A percentile compares a stretch with the other conserved stretches of the same genome.
phyloP scores from a whole-genome alignment of 2,329 filamentous ascomycete species.

The Tolypocladium ovalisporum region DNA sequence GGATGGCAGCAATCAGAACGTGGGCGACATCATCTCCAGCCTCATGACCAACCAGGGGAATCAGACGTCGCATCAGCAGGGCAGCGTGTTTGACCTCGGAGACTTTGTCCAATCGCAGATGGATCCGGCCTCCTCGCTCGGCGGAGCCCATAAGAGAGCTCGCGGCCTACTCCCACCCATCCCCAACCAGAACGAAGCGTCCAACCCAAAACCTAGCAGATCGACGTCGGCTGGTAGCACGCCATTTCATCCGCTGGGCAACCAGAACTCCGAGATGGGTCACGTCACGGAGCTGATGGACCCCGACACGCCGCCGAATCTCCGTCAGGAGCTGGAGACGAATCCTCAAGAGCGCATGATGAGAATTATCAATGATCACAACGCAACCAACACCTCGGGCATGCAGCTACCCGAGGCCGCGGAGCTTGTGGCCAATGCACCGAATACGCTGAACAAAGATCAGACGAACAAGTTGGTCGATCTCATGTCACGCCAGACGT shows the following conservation, averaged over 20 bases:
- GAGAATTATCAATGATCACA: slow-evolving; percentile 54
- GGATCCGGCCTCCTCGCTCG: slow-evolving; percentile 23
- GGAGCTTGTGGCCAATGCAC: slow-evolving; percentile 40
- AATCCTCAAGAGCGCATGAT: slow-evolving; percentile 53
- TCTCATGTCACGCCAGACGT: slow-evolving; percentile 42
- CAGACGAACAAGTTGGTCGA: slow-evolving; percentile 48
- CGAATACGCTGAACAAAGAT: slow-evolving; percentile 43
- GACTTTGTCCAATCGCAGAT: slow-evolving; percentile 43
- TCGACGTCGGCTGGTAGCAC: slow-evolving; percentile 17
- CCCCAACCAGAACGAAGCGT: slow-evolving; percentile 24
- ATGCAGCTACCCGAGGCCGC: slow-evolving; percentile 41
- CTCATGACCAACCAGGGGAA: slow-evolving; percentile 51
- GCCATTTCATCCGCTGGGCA: slow-evolving; percentile 12
- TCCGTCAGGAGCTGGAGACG: slow-evolving; percentile 45
- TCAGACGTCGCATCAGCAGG: slow-evolving; percentile 31
- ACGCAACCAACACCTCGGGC: slow-evolving; percentile 37
- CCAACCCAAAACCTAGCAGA: slow-evolving; percentile 16
- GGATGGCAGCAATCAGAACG: slow-evolving; percentile 62
- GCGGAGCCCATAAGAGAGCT: slow-evolving; percentile 35
- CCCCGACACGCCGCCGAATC: slow-evolving; percentile 36
- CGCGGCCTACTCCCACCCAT: slow-evolving; percentile 45
- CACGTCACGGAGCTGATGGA: slow-evolving; percentile 53
- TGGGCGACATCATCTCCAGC: slow-evolving; percentile 74
- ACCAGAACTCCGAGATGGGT: slow-evolving; percentile 35
- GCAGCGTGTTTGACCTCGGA: slow-evolving; percentile 50